Conservation (phyloP, 2,329 filamentous ascomycete genomes). For the Fusarium nisikadoi region DNA sequence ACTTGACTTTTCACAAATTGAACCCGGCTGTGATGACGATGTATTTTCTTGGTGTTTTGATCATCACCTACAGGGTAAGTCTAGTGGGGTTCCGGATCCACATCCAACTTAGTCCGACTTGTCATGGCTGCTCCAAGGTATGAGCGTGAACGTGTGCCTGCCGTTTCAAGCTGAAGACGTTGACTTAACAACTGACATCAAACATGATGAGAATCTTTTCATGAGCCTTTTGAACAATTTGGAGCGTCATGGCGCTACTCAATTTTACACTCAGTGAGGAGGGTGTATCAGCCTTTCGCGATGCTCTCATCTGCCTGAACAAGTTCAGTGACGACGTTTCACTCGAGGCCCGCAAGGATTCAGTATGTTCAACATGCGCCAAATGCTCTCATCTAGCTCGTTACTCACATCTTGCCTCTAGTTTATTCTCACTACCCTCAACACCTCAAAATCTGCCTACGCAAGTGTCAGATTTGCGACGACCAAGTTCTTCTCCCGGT, state of each 20-base stretch:
- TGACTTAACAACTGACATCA: not conserved
- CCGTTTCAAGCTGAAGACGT: not conserved
- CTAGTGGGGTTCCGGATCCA: not conserved
- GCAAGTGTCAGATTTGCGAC: slow-evolving; percentile 76
- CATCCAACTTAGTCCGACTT: not conserved
- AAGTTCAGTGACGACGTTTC: slow-evolving; percentile 85
- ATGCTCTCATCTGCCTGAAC: slow-evolving; percentile 77
- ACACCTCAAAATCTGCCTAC: slow-evolving; percentile 84
- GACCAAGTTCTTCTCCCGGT: slow-evolving; percentile 77
- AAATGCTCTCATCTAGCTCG: no score
- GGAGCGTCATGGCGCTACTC: slow-evolving; percentile 65
- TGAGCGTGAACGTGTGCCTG: not conserved
- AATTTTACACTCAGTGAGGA: slow-evolving; percentile 80
- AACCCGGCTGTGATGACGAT: not conserved
- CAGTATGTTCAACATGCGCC: slow-evolving; percentile 55
- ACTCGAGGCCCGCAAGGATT: slow-evolving; percentile 76
- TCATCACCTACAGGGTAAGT: slow-evolving; percentile 17
- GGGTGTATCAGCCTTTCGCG: slow-evolving; percentile 75
- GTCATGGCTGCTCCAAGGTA: not conserved
- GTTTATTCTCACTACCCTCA: slow-evolving; percentile 80
- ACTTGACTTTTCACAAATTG: not conserved
- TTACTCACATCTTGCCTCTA: slow-evolving; percentile 46
- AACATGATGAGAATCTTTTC: not conserved
- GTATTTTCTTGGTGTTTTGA: not conserved
- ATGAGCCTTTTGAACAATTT: not conserved